Conservation (phyloP, 371 early-diverging fungal genomes). For the Syncephalastrum sp. region DNA sequence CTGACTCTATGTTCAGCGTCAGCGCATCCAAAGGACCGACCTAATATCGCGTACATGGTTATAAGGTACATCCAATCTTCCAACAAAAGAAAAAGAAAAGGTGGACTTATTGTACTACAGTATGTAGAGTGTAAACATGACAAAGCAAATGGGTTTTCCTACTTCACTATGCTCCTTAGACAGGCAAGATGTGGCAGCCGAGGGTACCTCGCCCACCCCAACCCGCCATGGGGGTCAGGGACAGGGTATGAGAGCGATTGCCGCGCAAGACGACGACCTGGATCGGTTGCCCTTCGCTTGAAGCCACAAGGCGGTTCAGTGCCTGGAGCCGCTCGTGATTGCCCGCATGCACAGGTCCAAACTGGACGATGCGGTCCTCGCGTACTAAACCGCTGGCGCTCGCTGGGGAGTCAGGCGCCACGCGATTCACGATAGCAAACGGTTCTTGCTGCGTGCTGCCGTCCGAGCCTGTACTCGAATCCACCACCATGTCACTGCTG, state of each 20-base stretch:
- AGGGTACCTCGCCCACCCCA: slow-evolving; percentile 80
- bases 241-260: slow-evolving; percentile 21
- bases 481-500: slow-evolving; percentile 12
- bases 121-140: too few species aligned
- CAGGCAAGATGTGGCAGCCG: slow-evolving; percentile 57
- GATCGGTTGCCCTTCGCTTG: slow-evolving; percentile 51
- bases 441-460: slow-evolving; percentile 27
- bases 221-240: slow-evolving; percentile 56
- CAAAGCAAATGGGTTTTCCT: too few species aligned
- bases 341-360: slow-evolving; percentile 53
- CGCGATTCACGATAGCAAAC: slow-evolving; percentile 80
- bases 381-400: slow-evolving; percentile 60
- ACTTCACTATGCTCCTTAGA: slow-evolving; percentile 3
- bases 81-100: too few species aligned
- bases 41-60: too few species aligned
- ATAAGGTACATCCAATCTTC: too few species aligned
- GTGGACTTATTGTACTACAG: too few species aligned
- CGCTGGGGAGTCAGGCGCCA: slow-evolving; percentile 84
- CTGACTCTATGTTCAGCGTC: too few species aligned
- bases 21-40: too few species aligned
- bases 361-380: slow-evolving; percentile 63
- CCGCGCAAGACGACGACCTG: slow-evolving; percentile 49
- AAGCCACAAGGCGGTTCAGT: slow-evolving; percentile 53
- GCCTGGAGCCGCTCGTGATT: slow-evolving; percentile 53
- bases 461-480: slow-evolving; percentile 8